These are phyloP conservation scores for Kwoniella sp. DNA, from an alignment of 768 basidiomycete genomes.

Conservation along the genomic window DNA sequence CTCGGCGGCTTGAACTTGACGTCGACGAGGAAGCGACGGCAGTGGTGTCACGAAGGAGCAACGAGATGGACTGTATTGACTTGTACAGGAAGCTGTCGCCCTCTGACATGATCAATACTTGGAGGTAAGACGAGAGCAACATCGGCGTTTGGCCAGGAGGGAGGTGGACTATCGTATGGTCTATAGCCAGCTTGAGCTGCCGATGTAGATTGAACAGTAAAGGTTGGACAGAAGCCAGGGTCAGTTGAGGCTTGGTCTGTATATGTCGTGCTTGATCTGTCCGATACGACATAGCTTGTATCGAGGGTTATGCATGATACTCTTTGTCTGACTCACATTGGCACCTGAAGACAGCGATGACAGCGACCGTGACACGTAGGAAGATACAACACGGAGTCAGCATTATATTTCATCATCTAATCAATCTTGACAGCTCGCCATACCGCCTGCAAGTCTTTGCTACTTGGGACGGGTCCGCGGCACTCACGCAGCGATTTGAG, in stretches of 20 bases:
- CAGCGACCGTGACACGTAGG: no score
- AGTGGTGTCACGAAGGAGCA: constrained; percentile 61
- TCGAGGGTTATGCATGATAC: not conserved
- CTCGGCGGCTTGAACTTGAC: no score
- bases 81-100: constrained; percentile 85
- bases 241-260: no score
- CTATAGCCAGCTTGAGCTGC: constrained; percentile 89
- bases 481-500: constrained; percentile 76
- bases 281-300: not conserved
- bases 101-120: constrained; percentile 94
- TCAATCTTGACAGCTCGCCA: not conserved
- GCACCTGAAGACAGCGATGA: no score
- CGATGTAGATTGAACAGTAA: no score
- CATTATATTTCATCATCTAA: not conserved
- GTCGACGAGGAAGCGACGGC: not conserved
- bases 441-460: no score
- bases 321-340: constrained; percentile 32
- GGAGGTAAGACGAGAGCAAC: constrained; percentile 87
- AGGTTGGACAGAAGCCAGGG: constrained; percentile 7
- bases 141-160: constrained; percentile 60
- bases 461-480: no score
- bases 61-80: constrained; percentile 68
- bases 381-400: no score
- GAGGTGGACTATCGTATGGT: constrained; percentile 62
- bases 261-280: no score